phyloP scores from a whole-genome alignment of 495 filamentous ascomycete genomes.

The Diplogelasinospora grovesii region DNA sequence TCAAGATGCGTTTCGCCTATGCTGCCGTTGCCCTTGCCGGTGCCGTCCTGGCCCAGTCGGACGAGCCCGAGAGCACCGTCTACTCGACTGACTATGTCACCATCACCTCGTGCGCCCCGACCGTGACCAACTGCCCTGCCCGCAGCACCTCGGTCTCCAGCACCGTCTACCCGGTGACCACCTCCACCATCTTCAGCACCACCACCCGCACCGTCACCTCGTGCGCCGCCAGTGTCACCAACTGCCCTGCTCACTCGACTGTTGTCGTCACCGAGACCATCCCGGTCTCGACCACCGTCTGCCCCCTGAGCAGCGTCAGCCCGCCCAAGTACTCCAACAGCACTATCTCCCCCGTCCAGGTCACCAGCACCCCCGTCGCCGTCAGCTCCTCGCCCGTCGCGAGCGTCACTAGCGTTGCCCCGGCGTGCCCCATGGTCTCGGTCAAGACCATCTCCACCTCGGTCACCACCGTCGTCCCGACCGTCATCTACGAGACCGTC shows the following conservation, averaged over 20 bases:
- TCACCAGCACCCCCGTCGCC: constrained; percentile 23
- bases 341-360: constrained; percentile 8
- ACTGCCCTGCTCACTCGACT: constrained; percentile 52
- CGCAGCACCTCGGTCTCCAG: constrained; percentile 31
- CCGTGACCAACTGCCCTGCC: constrained; percentile 50
- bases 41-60: constrained; percentile 37
- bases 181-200: constrained; percentile 45
- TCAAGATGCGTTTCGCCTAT: constrained; percentile 52
- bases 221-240: constrained; percentile 51
- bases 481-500: constrained; percentile 48
- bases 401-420: constrained; percentile 21
- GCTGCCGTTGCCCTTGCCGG: constrained; percentile 45
- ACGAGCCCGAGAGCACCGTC: constrained; percentile 35
- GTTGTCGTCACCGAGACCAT: constrained; percentile 26
- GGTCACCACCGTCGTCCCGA: constrained; percentile 45
- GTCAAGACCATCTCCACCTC: constrained; percentile 36
- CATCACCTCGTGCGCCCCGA: constrained; percentile 47
- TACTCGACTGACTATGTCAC: constrained; percentile 51
- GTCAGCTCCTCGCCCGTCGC: constrained; percentile 6
- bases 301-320: too few relatives aligned
- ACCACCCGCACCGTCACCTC: constrained; percentile 52
- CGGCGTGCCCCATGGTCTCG: constrained; percentile 28
- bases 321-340: constrained; percentile 12
- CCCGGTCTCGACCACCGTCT: constrained; percentile 27
- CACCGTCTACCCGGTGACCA: constrained; percentile 33